A percentile compares a stretch with the other conserved stretches of the same genome.
These are phyloP conservation scores for Akanthomyces muscarius DNA, from an alignment of 2,329 filamentous ascomycete species.

Conservation along the genomic window DNA sequence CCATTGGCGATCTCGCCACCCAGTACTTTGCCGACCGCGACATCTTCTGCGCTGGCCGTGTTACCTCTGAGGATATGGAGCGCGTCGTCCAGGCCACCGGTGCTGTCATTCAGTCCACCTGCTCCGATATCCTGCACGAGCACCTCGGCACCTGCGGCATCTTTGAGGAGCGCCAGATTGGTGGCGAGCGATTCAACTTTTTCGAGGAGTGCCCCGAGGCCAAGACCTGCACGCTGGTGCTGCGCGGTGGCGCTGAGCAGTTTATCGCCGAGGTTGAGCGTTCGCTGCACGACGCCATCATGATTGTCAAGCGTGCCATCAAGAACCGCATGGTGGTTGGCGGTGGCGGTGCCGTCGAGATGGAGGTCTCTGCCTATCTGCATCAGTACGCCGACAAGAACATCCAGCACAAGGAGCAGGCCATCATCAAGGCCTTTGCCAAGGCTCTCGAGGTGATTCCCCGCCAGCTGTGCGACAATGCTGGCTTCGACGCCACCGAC, in stretches of 20 bases:
- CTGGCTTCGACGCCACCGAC: slow-evolving; percentile 95
- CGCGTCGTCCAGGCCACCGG: slow-evolving; percentile 93
- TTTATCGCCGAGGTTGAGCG: slow-evolving; percentile 99
- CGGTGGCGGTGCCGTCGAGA: slow-evolving; percentile 90
- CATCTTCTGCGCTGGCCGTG: slow-evolving; percentile 95
- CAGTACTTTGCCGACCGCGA: slow-evolving; percentile 98
- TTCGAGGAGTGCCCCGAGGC: slow-evolving; percentile 94
- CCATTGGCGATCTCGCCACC: slow-evolving; percentile 94
- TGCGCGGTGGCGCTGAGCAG: slow-evolving; percentile 94
- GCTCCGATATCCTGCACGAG: slow-evolving; percentile 85
- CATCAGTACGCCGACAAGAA: slow-evolving; percentile 91
- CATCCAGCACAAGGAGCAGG: slow-evolving; percentile 90
- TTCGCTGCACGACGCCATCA: slow-evolving; percentile 96
- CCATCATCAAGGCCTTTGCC: slow-evolving; percentile 95
- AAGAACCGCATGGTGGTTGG: slow-evolving; percentile 93
- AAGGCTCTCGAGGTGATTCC: slow-evolving; percentile 97
- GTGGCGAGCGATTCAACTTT: slow-evolving; percentile 96
- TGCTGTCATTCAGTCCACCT: slow-evolving; percentile 88
- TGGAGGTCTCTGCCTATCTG: slow-evolving; percentile 93
- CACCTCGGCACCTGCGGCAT: slow-evolving; percentile 86
- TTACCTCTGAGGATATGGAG: slow-evolving; percentile 88
- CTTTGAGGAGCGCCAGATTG: slow-evolving; percentile 96
- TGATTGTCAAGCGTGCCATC: slow-evolving; percentile 98
- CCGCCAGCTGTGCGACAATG: slow-evolving; percentile 95
- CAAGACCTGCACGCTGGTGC: slow-evolving; percentile 93